Evolutionary conservation across 1,284 basidiomycete species (phyloP), one percentile per base, ranked within the genome.

Genomic region (Sporisorium exsertum): DNA sequence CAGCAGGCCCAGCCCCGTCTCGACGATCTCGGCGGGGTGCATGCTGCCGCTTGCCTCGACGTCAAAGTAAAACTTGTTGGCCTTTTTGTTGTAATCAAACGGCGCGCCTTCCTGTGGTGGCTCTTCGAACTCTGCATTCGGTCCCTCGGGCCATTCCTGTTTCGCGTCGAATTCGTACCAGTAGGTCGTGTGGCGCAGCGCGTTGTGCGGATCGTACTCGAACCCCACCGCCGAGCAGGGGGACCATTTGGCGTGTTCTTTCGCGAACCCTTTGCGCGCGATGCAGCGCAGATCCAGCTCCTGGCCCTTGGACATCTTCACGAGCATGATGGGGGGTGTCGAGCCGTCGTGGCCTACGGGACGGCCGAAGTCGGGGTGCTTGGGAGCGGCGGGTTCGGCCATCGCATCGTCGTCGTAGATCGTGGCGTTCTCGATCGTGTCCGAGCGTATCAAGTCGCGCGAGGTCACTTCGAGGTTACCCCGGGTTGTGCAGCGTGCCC

Each of bases 161-260:
- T 81, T 82, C 22, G 81, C 80, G 62, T 85, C 82, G 27, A 74
- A 42, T 87, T 99, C 97, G 85, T 90, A 95, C 97, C 97, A 99
- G 86, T 97, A 91, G 4, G 93, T 91, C 2, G 97, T 99, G 87
- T 99, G 97, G 64, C 94, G 90, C 33, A 99, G 88, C 85, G 94
- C 94, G 88, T 99, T 99, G 88, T 98, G 90, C 15, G 97, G 97
- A 86, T 99, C 97, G 82, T 99, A 99, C 87, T 99, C 97, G 81
- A 97, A 99, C 2, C 92, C 91, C 22, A 99, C 91, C 2, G 97
- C 95, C 1, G 94, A 93, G 64, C 95, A 93, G 15, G 97, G 96
- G 0, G 94, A 97, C 95, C 96, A 99, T 87, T 99, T 99, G 8
- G 97, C 95, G 84, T 99, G 97, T 85, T 98, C 95, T 88, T 99